Evolutionary conservation across 306 rosid species (phyloP).

Genomic region (Citrullus colocynthis): DNA sequence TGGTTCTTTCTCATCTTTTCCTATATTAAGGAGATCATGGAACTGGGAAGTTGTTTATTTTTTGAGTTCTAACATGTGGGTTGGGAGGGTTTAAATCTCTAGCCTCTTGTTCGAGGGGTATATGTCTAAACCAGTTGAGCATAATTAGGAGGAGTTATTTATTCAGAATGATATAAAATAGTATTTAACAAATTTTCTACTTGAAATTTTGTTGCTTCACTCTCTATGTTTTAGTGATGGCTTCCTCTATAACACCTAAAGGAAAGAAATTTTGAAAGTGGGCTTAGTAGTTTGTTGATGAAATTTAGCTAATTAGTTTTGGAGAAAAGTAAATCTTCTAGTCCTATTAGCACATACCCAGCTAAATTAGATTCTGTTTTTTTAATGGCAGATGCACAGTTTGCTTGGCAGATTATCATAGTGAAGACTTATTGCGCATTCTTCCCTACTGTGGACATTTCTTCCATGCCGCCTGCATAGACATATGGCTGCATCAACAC

Average conservation of each 20-base stretch:
- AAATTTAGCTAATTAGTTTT: not conserved
- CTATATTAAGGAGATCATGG: not conserved
- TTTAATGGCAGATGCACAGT: constrained; percentile 53
- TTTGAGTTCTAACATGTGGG: not conserved
- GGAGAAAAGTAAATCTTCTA: not conserved
- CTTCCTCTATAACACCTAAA: no score
- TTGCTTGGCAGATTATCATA: constrained; percentile 69
- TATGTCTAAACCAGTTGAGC: no score
- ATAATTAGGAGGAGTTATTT: not conserved
- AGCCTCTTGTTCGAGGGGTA: no score
- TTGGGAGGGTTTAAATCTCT: no score
- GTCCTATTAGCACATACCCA: constrained; percentile 4
- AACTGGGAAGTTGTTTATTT: not conserved
- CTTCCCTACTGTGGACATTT: constrained; percentile 86
- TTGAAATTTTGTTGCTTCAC: not conserved
- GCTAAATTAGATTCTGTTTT: constrained; percentile 12
- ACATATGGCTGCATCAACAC: constrained; percentile 86
- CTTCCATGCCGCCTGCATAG: constrained; percentile 82
- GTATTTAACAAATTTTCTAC: not conserved
- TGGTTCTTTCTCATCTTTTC: not conserved
- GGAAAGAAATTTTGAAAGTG: not conserved
- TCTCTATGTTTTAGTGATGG: no score
- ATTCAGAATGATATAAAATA: not conserved
- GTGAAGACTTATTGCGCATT: constrained; percentile 64
- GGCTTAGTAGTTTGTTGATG: not conserved